Evolutionary conservation across 2,329 filamentous ascomycete species (phyloP), one percentile per base, ranked within the genome.

Genomic region (Calycina marina): DNA sequence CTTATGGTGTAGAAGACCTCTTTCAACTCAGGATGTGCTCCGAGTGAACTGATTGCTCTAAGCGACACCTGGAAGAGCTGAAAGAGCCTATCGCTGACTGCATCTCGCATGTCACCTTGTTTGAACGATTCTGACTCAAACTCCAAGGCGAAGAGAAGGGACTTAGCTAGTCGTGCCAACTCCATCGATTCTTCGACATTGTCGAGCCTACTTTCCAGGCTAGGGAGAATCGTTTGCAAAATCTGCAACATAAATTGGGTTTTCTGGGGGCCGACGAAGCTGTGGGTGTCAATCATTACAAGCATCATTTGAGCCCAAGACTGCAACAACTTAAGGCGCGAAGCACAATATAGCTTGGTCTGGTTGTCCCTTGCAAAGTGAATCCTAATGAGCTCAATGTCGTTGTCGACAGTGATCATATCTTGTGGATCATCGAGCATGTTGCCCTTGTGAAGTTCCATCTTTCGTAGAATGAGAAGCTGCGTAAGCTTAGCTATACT

Each of bases 1-100:
- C 81, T 86, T 46, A 93, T 93, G 47, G 80, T 80, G 55, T 96
- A 98, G 56, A 93, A 88, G 14, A 81, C 69, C 36, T 90, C 75
- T 31, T 90, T 76, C 24, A 98, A 61, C 34, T 74, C 66, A 11
- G 80, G 62, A 32, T 71, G 76, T 4, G 77, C 75, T 2, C 75
- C 68, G 49, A 80, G 77, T 39, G 79, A 75, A 42, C 77, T 72
- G 34, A 93, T 78, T 4, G 84, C 83, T 45, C 77, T 70, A 10
- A 94, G 63, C 40, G 82, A 86, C 24, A 84, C 72, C 40, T 93
- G 81, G 63, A 98, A 94, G 4, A 96, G 69, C 50, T 93, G 80
- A 50, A 85, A 86, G 1, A 96, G 66, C 49, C 90, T 83, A 52
- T 96, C 88, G 50, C 84, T 81, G 18, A 90, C 74, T 15, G 88